A percentile compares a stretch with the other conserved stretches of the same genome.
These are phyloP conservation scores for Globisporangium rhizosaccharum DNA, from an alignment of 352 stramenopile species.

Conservation along the genomic window DNA sequence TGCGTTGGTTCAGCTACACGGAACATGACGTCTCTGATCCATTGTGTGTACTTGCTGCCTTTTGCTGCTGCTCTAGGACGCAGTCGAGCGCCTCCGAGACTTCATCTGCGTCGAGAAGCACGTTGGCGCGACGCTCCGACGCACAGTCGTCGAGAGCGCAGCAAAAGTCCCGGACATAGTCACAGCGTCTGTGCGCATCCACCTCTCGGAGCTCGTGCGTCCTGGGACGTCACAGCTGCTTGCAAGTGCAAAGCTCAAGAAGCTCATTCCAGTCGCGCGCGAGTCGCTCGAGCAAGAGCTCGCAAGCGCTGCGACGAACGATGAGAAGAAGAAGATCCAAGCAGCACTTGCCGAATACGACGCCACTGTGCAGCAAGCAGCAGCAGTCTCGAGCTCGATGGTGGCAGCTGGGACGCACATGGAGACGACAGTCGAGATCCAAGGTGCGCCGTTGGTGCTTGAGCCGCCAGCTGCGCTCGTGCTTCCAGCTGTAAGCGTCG, in stretches of 20 bases:
- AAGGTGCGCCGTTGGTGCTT: conserved; percentile 31
- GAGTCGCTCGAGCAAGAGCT: conserved; percentile 59
- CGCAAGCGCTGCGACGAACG: conserved; percentile 31
- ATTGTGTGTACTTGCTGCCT: background rate
- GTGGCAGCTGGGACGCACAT: conserved; percentile 24
- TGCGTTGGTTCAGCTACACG: background rate
- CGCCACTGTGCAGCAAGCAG: conserved; percentile 17
- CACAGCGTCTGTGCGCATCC: conserved; percentile 24
- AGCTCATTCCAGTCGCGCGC: conserved; percentile 26
- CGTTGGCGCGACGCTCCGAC: conserved; percentile 25
- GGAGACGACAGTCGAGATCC: conserved; percentile 23
- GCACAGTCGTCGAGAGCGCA: conserved; percentile 22
- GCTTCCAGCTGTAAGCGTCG: conserved; percentile 25
- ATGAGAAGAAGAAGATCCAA: conserved; percentile 79
- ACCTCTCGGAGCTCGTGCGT: conserved; percentile 28
- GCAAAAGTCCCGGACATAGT: conserved; percentile 26
- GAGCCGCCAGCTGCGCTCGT: conserved; percentile 25
- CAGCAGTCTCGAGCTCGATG: conserved; percentile 20
- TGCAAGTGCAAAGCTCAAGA: conserved; percentile 12
- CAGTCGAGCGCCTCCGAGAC: conserved; percentile 31
- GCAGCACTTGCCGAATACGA: conserved; percentile 62
- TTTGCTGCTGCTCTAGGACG: conserved; percentile 18
- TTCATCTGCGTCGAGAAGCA: conserved; percentile 49
- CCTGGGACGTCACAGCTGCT: conserved; percentile 24
- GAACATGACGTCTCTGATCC: background rate